Evolutionary conservation across 768 basidiomycete genomes (phyloP).

Genomic region (Mycena filopes): DNA sequence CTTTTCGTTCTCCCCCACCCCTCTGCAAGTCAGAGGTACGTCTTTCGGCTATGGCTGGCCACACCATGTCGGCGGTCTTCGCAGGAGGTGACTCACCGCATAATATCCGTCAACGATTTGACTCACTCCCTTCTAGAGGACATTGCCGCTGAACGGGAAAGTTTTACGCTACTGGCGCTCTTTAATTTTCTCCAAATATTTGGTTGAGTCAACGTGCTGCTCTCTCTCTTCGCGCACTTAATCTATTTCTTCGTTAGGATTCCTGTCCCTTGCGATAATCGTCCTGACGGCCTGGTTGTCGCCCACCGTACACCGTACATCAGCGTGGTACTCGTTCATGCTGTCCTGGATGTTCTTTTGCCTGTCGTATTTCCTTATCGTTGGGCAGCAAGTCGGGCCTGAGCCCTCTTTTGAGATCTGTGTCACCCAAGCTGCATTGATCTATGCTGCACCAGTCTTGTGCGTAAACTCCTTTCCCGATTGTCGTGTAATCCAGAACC

Average conservation of each 20-base stretch:
- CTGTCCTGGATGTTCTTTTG: slow-evolving; percentile 14
- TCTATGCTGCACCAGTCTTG: slow-evolving; percentile 23
- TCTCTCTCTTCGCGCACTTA: background rate
- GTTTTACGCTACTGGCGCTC: slow-evolving; percentile 9
- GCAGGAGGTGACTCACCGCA: background rate
- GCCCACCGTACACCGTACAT: slow-evolving; percentile 1
- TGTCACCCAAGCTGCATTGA: slow-evolving; percentile 10
- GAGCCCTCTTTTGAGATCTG: slow-evolving; percentile 16
- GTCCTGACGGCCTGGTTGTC: slow-evolving; percentile 11
- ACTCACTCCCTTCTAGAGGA: background rate
- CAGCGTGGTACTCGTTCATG: slow-evolving; percentile 26
- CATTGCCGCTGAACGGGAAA: background rate
- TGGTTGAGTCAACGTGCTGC: background rate
- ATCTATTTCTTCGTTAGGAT: slow-evolving; percentile 5
- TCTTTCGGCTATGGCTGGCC: slow-evolving; percentile 3
- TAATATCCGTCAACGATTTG: background rate
- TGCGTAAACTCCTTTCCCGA: background rate
- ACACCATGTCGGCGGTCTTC: slow-evolving; percentile 8
- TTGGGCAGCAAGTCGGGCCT: slow-evolving; percentile 20
- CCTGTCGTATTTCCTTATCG: slow-evolving; percentile 19
- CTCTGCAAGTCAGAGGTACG: slow-evolving; percentile 9
- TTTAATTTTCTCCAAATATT: slow-evolving; percentile 24
- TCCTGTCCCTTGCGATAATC: slow-evolving; percentile 5
- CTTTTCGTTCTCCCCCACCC: background rate
- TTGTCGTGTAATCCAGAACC: background rate